A percentile compares a stretch with the other conserved stretches of the same genome.
Evolutionary conservation across 495 filamentous ascomycete genomes (phyloP).

Genomic region (Penicillium riverlandense): DNA sequence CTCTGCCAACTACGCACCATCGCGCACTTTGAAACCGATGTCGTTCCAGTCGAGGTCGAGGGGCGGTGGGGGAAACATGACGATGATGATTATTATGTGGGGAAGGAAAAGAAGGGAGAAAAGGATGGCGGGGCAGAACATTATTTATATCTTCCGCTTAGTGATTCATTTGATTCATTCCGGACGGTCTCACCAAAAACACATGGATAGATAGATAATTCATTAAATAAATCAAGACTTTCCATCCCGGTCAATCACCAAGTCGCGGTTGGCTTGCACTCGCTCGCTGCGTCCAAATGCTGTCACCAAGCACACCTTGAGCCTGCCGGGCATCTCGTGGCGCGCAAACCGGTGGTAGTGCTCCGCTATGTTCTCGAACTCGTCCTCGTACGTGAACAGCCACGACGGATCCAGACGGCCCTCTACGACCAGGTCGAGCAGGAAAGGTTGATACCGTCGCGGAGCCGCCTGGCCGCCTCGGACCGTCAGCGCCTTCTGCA

Average conservation of each 20-base stretch:
- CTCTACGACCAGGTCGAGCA: constrained; percentile 16
- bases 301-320: constrained; percentile 21
- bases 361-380: constrained; percentile 20
- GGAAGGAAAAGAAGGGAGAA: neutral
- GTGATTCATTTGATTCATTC: neutral
- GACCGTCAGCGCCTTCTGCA: constrained; percentile 23
- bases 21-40: constrained; percentile 83
- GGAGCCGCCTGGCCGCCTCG: constrained; percentile 17
- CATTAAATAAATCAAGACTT: neutral
- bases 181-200: neutral
- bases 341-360: constrained; percentile 12
- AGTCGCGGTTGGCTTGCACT: neutral
- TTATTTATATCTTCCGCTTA: neutral
- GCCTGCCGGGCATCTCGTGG: constrained; percentile 14
- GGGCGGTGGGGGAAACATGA: constrained; percentile 72
- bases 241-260: neutral
- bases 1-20: constrained; percentile 48
- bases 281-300: constrained; percentile 14
- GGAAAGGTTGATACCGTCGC: constrained; percentile 22
- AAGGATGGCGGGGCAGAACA: neutral
- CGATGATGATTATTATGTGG: constrained; percentile 1
- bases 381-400: constrained; percentile 23
- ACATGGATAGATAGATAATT: neutral
- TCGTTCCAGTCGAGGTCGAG: constrained; percentile 75
- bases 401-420: constrained; percentile 21